Evolutionary conservation across 1,139 yeast species (phyloP).

Genomic region (Hansenula sp.): DNA sequence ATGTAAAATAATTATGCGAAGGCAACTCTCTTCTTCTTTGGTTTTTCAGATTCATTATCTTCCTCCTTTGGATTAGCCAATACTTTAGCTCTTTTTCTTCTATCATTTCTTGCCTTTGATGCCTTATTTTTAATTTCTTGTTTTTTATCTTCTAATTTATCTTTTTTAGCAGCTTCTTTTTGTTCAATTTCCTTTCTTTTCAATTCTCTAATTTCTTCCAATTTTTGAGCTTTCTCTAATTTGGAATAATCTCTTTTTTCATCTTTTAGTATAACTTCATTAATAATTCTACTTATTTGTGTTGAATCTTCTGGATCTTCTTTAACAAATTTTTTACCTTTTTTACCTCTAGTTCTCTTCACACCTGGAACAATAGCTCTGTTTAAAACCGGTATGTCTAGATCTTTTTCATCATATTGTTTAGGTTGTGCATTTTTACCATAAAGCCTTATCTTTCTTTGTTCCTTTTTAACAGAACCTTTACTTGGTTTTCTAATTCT

Average conservation of each 20-base stretch:
- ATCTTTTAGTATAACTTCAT: slow-evolving; percentile 75
- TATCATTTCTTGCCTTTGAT: slow-evolving; percentile 57
- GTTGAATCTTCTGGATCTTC: slow-evolving; percentile 56
- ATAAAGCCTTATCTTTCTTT: slow-evolving; percentile 59
- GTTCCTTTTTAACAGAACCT: slow-evolving; percentile 58
- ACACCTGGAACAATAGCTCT: slow-evolving; percentile 86
- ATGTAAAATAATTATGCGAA: slow-evolving; percentile 14
- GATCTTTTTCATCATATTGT: slow-evolving; percentile 71
- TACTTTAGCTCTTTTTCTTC: slow-evolving; percentile 68
- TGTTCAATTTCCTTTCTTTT: slow-evolving; percentile 84
- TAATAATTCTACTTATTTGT: slow-evolving; percentile 63
- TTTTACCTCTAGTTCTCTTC: slow-evolving; percentile 73
- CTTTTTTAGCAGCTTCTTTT: slow-evolving; percentile 68
- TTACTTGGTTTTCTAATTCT: slow-evolving; percentile 48
- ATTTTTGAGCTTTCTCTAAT: slow-evolving; percentile 80
- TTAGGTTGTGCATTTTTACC: slow-evolving; percentile 60
- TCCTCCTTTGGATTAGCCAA: slow-evolving; percentile 31
- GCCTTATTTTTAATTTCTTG: slow-evolving; percentile 71
- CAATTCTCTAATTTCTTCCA: slow-evolving; percentile 85
- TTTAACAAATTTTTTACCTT: slow-evolving; percentile 85
- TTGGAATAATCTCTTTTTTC: slow-evolving; percentile 87
- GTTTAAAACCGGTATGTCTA: slow-evolving; percentile 75
- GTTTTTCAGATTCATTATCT: slow-evolving; percentile 28
- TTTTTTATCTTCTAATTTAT: slow-evolving; percentile 74
- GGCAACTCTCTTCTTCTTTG: slow-evolving; percentile 36